Conservation (phyloP, 192 early-diverging fungal species). For the Paraglomus occultum region DNA sequence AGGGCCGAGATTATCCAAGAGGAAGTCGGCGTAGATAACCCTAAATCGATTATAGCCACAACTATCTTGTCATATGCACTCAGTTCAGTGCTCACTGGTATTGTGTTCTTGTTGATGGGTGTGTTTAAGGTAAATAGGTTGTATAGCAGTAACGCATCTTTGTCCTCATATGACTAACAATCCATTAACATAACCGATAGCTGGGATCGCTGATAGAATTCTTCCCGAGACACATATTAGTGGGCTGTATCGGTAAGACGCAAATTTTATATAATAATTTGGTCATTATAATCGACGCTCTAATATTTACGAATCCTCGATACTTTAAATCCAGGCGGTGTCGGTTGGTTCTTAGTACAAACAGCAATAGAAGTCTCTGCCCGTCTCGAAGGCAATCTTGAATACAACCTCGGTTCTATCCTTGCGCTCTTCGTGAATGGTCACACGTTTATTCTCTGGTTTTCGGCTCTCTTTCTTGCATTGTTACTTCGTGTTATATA, state of each 20-base stretch:
- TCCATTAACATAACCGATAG: constrained; percentile 24
- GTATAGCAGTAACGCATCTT: not conserved
- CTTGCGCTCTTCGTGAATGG: constrained; percentile 60
- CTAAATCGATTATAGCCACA: constrained; percentile 77
- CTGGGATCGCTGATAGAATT: constrained; percentile 77
- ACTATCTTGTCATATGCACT: constrained; percentile 85
- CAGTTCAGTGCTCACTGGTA: constrained; percentile 86
- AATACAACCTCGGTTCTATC: constrained; percentile 58
- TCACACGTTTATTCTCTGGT: constrained; percentile 77
- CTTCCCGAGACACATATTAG: constrained; percentile 90
- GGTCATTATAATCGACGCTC: constrained; percentile 2
- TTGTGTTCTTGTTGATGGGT: constrained; percentile 83
- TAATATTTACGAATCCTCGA: not conserved
- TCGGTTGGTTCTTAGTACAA: constrained; percentile 90
- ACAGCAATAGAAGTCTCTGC: constrained; percentile 91
- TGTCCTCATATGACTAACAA: constrained; percentile 13
- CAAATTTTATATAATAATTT: not conserved
- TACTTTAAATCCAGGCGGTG: constrained; percentile 50
- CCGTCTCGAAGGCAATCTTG: constrained; percentile 52
- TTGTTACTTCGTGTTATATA: constrained; percentile 73
- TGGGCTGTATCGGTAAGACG: constrained; percentile 82
- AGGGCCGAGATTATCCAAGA: constrained; percentile 64
- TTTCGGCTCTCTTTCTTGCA: constrained; percentile 62
- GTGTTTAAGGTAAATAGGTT: constrained; percentile 67
- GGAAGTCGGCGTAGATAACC: constrained; percentile 56